These are phyloP conservation scores for Phaseolus lunatus DNA, from an alignment of 306 rosid species.

Conservation along the genomic window DNA sequence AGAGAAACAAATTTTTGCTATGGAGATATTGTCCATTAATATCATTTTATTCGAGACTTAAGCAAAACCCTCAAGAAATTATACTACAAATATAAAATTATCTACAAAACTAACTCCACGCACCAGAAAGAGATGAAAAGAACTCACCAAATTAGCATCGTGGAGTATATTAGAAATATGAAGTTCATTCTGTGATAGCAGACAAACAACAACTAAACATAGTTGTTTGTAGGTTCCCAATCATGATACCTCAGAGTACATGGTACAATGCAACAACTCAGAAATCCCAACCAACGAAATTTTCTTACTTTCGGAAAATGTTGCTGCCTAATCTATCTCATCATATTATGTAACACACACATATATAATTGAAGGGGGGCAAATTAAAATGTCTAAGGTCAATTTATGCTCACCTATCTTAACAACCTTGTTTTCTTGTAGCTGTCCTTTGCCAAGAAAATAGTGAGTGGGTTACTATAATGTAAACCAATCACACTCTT, in stretches of 20 bases:
- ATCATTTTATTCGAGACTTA: no score
- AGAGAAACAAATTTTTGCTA: no score
- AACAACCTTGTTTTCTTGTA: slow-evolving; percentile 47
- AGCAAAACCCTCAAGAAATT: no score
- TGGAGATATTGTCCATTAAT: no score
- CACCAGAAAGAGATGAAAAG: not conserved
- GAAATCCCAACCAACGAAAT: not conserved
- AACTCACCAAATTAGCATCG: not conserved
- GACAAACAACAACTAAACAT: slow-evolving; percentile 6
- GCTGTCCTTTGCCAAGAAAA: slow-evolving; percentile 21
- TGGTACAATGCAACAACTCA: slow-evolving; percentile 1
- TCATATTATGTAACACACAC: not conserved
- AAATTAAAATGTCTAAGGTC: slow-evolving; percentile 3
- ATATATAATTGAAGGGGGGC: slow-evolving; percentile 31
- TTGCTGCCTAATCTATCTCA: not conserved
- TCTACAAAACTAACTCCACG: not conserved
- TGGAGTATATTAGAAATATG: not conserved
- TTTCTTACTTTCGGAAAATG: slow-evolving; percentile 1
- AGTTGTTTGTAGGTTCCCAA: not conserved
- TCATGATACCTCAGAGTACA: not conserved
- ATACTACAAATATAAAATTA: no score
- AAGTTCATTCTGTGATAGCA: not conserved
- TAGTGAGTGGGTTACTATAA: not conserved
- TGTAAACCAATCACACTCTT: slow-evolving; percentile 27
- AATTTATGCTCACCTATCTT: slow-evolving; percentile 43